Evolutionary conservation across 495 filamentous ascomycete genomes (phyloP).

Genomic region (Xylaria venustula): DNA sequence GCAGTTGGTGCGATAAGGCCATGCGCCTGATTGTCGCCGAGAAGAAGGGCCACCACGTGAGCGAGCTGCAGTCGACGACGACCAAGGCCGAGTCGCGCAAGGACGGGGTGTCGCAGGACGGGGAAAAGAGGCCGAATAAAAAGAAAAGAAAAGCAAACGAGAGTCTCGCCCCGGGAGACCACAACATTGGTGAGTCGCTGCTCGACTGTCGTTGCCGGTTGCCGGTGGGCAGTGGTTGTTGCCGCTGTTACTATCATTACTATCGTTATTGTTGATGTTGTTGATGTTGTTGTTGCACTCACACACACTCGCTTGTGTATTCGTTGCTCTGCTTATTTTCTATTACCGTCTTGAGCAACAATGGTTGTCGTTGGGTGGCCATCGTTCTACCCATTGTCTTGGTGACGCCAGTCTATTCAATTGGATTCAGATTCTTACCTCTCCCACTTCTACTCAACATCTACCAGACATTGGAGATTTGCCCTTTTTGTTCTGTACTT

Average conservation of each 20-base stretch:
- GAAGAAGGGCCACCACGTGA: constrained; percentile 52
- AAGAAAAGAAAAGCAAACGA: constrained; percentile 58
- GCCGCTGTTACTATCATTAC: no score
- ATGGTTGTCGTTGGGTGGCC: neutral
- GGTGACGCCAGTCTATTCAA: constrained; percentile 15
- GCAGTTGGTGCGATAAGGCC: constrained; percentile 63
- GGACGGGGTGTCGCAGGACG: constrained; percentile 35
- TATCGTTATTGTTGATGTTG: neutral
- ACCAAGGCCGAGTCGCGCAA: constrained; percentile 41
- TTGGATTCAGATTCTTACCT: constrained; percentile 1
- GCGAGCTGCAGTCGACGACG: constrained; percentile 35
- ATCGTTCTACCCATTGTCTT: neutral
- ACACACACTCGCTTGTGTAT: neutral
- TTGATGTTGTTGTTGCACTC: neutral
- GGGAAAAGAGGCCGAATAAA: constrained; percentile 51
- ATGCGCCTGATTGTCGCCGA: constrained; percentile 68
- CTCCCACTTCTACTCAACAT: neutral
- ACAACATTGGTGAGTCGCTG: constrained; percentile 59
- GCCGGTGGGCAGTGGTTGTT: no score
- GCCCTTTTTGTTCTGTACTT: neutral
- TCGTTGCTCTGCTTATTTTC: neutral
- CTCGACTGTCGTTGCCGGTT: no score
- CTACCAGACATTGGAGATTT: neutral
- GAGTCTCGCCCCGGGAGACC: constrained; percentile 61
- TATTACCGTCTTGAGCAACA: constrained; percentile 7